Evolutionary conservation across 768 basidiomycete species (phyloP), one percentile per base, ranked within the genome.

Genomic region (Auriscalpium microsporum): DNA sequence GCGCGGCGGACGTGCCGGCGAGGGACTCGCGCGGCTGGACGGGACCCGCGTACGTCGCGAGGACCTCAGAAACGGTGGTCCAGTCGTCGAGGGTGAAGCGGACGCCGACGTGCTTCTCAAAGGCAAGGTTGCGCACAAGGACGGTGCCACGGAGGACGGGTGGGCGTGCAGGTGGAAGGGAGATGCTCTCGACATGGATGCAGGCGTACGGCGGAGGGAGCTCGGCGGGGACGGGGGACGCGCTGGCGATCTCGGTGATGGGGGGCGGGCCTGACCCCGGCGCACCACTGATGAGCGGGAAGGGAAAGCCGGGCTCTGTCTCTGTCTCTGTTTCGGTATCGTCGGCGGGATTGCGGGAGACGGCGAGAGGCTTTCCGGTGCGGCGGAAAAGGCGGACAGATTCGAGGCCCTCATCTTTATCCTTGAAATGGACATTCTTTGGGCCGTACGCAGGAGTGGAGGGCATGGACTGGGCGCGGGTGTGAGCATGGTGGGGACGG

Each of bases 81-180:
- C 95, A 98, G 48, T 87, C 83, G 68, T 97, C 95, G 48, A 95
- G 75, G 1, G 95, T 97, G 68, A 94, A 98, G 1, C 94, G 75
- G 0, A 96, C 78, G 0, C 80, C 83, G 47, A 97, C 85, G 51
- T 79, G 76, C 71, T 98, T 98, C 68, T 89, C 84, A 58, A 88
- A 98, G 0, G 88, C 74, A 52, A 96, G 61, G 67, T 98, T 97
- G 61, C 85, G 81, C 17, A 93, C 91, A 49, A 91, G 78, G 54
- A 96, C 71, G 8, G 87, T 82, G 7, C 95, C 95, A 2, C 77
- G 72, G 13, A 96, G 77, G 0, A 72, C 67, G 6, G 69, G 69
- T 28, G 71, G 71, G 3, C 68, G 67, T 8, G 69, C 64, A 17
- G 64, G 62, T n/a, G 71, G 71, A 17, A 76, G 66, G 8, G 61